Percentiles rank a stretch among this genome's conserved stretches.
phyloP scores from a whole-genome alignment of 2,329 filamentous ascomycete species.

The Diaporthe sp. region DNA sequence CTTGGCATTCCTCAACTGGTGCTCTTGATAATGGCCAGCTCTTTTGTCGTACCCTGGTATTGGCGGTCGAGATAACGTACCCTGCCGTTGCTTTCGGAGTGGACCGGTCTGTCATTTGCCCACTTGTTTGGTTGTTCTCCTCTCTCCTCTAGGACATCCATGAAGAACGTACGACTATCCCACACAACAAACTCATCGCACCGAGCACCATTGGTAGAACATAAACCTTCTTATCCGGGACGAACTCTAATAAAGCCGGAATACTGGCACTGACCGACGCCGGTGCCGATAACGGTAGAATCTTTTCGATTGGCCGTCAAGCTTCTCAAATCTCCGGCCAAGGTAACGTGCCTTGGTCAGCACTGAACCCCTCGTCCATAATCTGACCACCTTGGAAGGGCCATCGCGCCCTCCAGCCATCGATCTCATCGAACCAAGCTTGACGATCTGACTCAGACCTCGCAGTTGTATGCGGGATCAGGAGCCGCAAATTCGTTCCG shows the following conservation, averaged over 20 bases:
- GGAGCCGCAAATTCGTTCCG: conserved; percentile 80
- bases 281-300: no score
- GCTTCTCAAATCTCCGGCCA: no score
- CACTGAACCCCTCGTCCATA: not conserved
- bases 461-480: conserved; percentile 69
- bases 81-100: no score
- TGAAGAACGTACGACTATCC: not conserved
- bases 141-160: not conserved
- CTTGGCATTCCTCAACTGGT: no score
- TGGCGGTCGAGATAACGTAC: no score
- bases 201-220: not conserved
- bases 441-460: not conserved
- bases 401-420: not conserved
- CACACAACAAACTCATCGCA: not conserved
- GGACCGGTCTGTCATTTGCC: no score
- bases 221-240: not conserved
- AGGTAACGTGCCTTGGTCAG: not conserved
- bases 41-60: no score
- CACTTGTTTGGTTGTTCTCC: not conserved
- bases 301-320: no score
- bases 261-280: not conserved
- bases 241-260: not conserved
- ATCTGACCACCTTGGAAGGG: not conserved
- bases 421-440: not conserved
- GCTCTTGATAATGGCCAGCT: no score